Base-by-base conservation (phyloP, 2,329 filamentous ascomycete genomes). In the Diaporthe sp. region DNA sequence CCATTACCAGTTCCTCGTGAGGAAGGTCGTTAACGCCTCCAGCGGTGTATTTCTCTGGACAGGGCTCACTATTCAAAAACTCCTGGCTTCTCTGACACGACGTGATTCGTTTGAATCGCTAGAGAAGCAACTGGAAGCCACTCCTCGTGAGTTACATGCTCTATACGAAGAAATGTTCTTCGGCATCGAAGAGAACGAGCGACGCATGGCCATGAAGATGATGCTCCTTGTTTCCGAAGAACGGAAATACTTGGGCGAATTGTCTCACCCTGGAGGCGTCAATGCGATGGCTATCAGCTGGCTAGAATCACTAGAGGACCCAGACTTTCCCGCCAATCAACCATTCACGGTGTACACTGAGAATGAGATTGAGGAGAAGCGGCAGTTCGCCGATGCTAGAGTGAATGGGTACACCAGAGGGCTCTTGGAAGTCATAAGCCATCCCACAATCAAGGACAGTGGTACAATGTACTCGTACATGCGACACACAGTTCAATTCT, bases 181-280 rank as follows among this genome's bases (percentile, higher is more conserved):
- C 0, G 0, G 2, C 0, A 51, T 51, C 9, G 49, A 51, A 0
- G 49, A 51, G 9, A 2, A 12, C n/a, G 49, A 51, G 0, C 22
- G 15, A n/a, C 22, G 1, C 1, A n/a, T 0, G 49, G 49, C 49
- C 0, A 51, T 51, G 22, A 51, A 51, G 49, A 51, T 51, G 22
- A 51, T 51, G 49, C 49, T 51, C 0, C 49, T 51, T 25, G 22
- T 51, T 51, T n/a, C 49, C n/a, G 49, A 51, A 10, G 49, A 51
- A 6, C 22, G 49, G 9, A 51, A 51, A n/a, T 25, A 51, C 6
- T 25, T 51, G 49, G 49, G 49, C 3, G 3, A 25, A 0, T 1
- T 25, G n/a, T 25, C 22, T n/a, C 49, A 25, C 5, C 22, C 22
- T 25, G 13, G 22, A 5, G 22, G 49, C 49, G 2, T 51, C 22